Base-by-base conservation (phyloP, 78 protist genomes). In the Dictyostelium purpureum region DNA sequence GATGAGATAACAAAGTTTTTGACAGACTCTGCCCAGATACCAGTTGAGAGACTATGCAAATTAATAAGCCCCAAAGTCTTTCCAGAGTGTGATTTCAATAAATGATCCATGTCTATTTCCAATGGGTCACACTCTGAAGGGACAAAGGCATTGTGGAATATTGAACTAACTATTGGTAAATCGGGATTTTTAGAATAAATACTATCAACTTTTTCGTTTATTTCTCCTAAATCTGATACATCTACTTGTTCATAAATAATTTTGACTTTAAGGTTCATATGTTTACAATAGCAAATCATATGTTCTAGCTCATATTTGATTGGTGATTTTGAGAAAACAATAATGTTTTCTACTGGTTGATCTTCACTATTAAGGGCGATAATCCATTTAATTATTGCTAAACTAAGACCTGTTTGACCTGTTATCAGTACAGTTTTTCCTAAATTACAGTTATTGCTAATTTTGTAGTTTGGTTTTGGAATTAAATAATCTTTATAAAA, bases 61-160 rank as follows among this genome's bases (percentile, higher is more conserved):
- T 79, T 51, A 42, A 92, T 19, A 0, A 70, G 87, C 19, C 96
- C 96, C 12, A 81, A 33, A 7, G 92, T 49, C 52, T 94, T 94
- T 4, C 95, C 89, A 43, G 38, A 33, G 26, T 51, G 63, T 7
- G 78, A 40, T 24, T 26, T 35, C 0, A 4, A 5, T 14, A 83
- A 5, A 35, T 73, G 31, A 4, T 59, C 14, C 6, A 14, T 12
- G n/a, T 49, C n/a, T 16, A 74, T 69, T 6, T 21, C 51, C 11
- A 45, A 24, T 12, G 79, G 52, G 5, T 66, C 78, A 11, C 63
- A 47, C 11, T 71, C 70, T 2, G 51, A 43, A 47, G 76, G 74
- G 5, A 77, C 37, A 35, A 57, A 70, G 9, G 92, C 96, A 31
- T 75, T 33, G 28, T 87, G 93, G 33, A 82, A 79, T 35, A 93